These are phyloP conservation scores for Agaricus blazei DNA, from an alignment of 768 basidiomycete species.

Conservation along the genomic window DNA sequence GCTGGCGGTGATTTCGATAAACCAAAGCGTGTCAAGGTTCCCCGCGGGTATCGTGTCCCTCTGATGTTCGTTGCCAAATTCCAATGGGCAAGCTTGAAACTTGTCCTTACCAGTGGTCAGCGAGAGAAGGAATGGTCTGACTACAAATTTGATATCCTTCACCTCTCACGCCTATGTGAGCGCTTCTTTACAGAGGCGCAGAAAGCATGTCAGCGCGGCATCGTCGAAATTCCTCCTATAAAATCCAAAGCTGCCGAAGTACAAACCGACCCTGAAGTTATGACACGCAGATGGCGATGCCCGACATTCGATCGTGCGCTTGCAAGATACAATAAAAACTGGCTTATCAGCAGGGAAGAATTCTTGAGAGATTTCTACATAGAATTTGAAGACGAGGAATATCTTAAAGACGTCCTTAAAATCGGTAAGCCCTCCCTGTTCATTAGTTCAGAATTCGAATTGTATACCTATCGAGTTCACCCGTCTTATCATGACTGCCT, in stretches of 20 bases:
- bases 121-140: conserved; percentile 34
- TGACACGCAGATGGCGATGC: conserved; percentile 28
- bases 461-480: neutral
- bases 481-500: neutral
- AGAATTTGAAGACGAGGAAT: conserved; percentile 40
- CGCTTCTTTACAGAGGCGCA: conserved; percentile 29
- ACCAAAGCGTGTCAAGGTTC: conserved; percentile 10
- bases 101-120: conserved; percentile 31
- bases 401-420: conserved; percentile 31
- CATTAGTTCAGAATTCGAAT: neutral
- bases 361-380: conserved; percentile 31
- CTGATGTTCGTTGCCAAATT: conserved; percentile 42
- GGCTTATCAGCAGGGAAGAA: conserved; percentile 36
- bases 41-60: conserved; percentile 38
- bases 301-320: conserved; percentile 38
- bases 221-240: conserved; percentile 2
- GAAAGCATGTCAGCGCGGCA: conserved; percentile 13
- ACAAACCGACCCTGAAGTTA: conserved; percentile 4
- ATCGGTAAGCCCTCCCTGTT: conserved; percentile 21
- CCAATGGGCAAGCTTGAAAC: conserved; percentile 35
- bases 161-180: conserved; percentile 34
- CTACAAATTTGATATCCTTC: conserved; percentile 37
- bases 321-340: conserved; percentile 34
- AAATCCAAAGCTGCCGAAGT: conserved; percentile 2
- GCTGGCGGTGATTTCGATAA: conserved; percentile 15